Conservation (phyloP, 208 protist genomes). For the Kentomonas sorsogonicus region DNA sequence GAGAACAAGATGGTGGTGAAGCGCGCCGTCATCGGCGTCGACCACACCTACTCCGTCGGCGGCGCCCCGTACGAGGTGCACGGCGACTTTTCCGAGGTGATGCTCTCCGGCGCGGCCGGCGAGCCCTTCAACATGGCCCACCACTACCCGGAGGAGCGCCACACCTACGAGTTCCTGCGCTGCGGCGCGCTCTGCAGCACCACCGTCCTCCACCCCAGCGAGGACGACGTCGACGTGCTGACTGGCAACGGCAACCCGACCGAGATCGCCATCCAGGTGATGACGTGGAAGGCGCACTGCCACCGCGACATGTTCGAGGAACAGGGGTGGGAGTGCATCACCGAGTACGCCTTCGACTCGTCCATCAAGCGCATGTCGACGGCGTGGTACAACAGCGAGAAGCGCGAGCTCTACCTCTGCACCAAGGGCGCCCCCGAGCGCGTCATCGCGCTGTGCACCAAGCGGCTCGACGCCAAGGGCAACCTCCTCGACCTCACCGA, state of each 20-base stretch:
- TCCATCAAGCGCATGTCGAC: constrained; percentile 87
- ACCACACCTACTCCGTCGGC: constrained; percentile 53
- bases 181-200: constrained; percentile 78
- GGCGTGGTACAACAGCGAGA: constrained; percentile 58
- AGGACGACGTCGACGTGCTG: constrained; percentile 58
- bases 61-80: constrained; percentile 71
- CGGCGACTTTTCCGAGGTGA: constrained; percentile 54
- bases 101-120: constrained; percentile 21
- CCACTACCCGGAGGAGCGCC: constrained; percentile 24
- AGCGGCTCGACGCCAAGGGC: constrained; percentile 32
- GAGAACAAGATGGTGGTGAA: constrained; percentile 92
- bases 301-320: constrained; percentile 57
- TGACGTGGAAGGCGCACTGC: constrained; percentile 81
- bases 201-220: constrained; percentile 48
- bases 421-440: constrained; percentile 88
- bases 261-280: constrained; percentile 86
- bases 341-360: constrained; percentile 86
- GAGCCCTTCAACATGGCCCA: constrained; percentile 36
- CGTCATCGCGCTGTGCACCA: constrained; percentile 69
- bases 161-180: constrained; percentile 73
- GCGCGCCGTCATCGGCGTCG: constrained; percentile 57
- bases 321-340: constrained; percentile 72
- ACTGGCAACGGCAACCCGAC: constrained; percentile 81
- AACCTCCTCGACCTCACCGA: constrained; percentile 25
- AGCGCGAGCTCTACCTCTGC: constrained; percentile 61